A percentile compares a stretch with the other conserved stretches of the same genome.
These are phyloP conservation scores for Citrus sp. DNA, from an alignment of 345 rosid species.

Conservation along the genomic window DNA sequence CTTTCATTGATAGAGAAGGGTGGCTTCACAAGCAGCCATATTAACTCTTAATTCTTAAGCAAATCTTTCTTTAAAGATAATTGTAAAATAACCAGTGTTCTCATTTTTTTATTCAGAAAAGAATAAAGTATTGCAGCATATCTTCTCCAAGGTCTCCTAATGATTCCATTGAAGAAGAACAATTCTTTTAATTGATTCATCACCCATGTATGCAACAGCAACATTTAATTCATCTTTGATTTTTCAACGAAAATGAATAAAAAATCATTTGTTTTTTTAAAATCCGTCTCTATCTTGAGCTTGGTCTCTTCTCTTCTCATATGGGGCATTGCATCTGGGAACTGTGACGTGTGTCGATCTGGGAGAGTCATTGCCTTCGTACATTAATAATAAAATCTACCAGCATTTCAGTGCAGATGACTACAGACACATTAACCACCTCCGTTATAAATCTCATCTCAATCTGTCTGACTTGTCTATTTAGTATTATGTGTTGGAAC, in stretches of 20 bases:
- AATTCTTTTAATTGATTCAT: background rate
- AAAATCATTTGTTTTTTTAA: background rate
- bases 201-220: background rate
- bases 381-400: background rate
- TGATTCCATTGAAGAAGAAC: background rate
- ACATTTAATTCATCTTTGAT: background rate
- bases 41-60: background rate
- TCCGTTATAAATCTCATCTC: background rate
- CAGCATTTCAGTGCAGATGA: background rate
- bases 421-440: too few relatives aligned
- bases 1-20: slow-evolving; percentile 40
- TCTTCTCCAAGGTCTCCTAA: too few relatives aligned
- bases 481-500: slow-evolving; percentile 90
- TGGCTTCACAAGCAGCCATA: slow-evolving; percentile 52
- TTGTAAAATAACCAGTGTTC: background rate
- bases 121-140: too few relatives aligned
- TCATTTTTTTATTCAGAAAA: background rate
- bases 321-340: background rate
- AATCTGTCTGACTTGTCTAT: slow-evolving; percentile 17
- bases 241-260: background rate
- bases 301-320: background rate
- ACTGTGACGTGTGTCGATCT: too few relatives aligned
- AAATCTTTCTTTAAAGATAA: background rate
- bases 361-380: too few relatives aligned
- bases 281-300: too few relatives aligned